phyloP scores from a whole-genome alignment of 495 filamentous ascomycete species.

The Clavariopsis aquatica region DNA sequence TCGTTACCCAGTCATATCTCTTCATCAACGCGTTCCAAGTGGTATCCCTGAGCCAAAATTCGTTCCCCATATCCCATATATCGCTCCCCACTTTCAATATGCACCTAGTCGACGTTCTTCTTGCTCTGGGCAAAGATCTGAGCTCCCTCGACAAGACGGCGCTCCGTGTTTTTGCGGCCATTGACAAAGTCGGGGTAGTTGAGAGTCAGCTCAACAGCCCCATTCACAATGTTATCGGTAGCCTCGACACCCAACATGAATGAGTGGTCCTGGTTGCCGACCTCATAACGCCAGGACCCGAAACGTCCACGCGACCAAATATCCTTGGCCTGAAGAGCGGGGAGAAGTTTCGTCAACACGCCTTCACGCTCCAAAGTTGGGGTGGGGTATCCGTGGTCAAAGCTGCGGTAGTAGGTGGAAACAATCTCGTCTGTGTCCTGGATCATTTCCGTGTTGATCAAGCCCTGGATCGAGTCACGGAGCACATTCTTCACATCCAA shows the following conservation, averaged over 20 bases:
- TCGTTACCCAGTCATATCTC: not conserved
- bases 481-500: conserved; percentile 82
- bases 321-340: conserved; percentile 83
- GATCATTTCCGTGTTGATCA: conserved; percentile 97
- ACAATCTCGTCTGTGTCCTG: conserved; percentile 89
- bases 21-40: not conserved
- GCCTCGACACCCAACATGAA: conserved; percentile 99
- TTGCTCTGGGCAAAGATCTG: conserved; percentile 57
- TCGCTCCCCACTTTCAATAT: not conserved
- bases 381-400: conserved; percentile 98
- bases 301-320: conserved; percentile 97
- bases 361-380: conserved; percentile 93
- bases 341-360: conserved; percentile 87
- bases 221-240: conserved; percentile 91
- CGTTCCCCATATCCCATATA: conserved; percentile 2
- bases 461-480: conserved; percentile 88
- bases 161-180: conserved; percentile 80
- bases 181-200: conserved; percentile 99
- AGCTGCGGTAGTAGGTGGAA: conserved; percentile 96
- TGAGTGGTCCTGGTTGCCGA: conserved; percentile 92
- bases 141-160: conserved; percentile 77
- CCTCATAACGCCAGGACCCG: conserved; percentile 97
- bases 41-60: not conserved
- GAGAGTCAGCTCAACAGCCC: conserved; percentile 90
- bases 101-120: conserved; percentile 9